Conservation (phyloP, 345 rosid species). For the Isatis tinctoria region DNA sequence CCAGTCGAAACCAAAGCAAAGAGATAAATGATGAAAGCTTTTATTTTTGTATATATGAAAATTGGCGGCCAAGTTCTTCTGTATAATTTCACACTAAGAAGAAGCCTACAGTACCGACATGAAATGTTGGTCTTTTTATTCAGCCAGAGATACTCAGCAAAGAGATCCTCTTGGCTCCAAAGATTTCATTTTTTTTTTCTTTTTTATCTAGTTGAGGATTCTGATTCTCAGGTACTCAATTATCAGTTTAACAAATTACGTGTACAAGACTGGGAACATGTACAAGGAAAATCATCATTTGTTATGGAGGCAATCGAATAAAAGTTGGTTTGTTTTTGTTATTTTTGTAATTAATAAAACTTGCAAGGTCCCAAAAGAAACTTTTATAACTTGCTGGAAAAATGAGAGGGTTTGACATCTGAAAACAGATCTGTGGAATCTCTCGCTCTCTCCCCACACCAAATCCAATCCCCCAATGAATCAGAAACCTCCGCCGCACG, state of each 20-base stretch:
- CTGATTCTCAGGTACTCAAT: not conserved
- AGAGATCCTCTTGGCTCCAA: constrained; percentile 10
- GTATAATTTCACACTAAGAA: constrained; percentile 10
- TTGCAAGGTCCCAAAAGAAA: constrained; percentile 13
- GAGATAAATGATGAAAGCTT: constrained; percentile 37
- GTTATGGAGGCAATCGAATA: too few species aligned
- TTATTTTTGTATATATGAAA: constrained; percentile 18
- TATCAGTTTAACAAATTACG: too few species aligned
- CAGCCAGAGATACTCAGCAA: not conserved
- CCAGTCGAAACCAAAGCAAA: constrained; percentile 47
- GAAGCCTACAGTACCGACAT: constrained; percentile 2
- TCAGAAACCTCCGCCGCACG: constrained; percentile 33
- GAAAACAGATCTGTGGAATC: constrained; percentile 16
- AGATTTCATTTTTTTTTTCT: not conserved
- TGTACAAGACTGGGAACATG: too few species aligned
- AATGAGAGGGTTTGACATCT: not conserved
- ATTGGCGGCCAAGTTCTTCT: not conserved
- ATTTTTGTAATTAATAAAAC: not conserved
- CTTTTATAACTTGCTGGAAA: not conserved
- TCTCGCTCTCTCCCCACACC: not conserved
- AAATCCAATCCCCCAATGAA: constrained; percentile 12
- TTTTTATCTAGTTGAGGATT: not conserved
- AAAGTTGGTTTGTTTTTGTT: not conserved
- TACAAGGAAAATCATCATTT: too few species aligned
- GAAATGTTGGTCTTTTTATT: constrained; percentile 14